Evolutionary conservation across 768 basidiomycete genomes (phyloP).

Genomic region (Candolleomyces efflorescens): DNA sequence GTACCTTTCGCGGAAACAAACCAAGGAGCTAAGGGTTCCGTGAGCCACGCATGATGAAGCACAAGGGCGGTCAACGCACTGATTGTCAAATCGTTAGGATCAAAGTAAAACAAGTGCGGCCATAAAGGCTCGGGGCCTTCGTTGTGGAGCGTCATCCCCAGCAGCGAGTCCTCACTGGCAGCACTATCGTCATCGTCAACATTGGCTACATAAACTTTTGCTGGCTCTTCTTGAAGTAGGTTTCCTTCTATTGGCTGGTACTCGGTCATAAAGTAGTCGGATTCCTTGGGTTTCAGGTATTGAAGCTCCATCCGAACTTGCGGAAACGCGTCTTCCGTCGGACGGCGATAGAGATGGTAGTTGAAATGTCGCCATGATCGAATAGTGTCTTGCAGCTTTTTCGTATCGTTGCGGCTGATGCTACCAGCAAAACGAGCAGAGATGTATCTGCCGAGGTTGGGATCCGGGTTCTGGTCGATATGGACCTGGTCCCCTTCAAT

Average conservation of each 20-base stretch:
- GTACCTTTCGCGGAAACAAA: slow-evolving; percentile 19
- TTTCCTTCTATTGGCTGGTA: slow-evolving; percentile 21
- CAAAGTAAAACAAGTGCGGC: slow-evolving; percentile 39
- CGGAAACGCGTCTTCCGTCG: slow-evolving; percentile 10
- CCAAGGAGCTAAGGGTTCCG: not conserved
- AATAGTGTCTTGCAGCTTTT: slow-evolving; percentile 16
- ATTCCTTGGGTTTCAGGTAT: slow-evolving; percentile 14
- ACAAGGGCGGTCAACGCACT: slow-evolving; percentile 16
- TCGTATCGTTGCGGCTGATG: slow-evolving; percentile 8
- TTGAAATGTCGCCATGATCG: slow-evolving; percentile 20
- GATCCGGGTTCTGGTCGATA: slow-evolving; percentile 22
- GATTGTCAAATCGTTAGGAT: slow-evolving; percentile 33
- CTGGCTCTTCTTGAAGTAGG: slow-evolving; percentile 24
- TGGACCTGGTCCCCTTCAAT: slow-evolving; percentile 17
- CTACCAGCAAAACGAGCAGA: slow-evolving; percentile 17
- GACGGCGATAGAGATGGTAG: slow-evolving; percentile 23
- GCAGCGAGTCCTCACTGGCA: slow-evolving; percentile 26
- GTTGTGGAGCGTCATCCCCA: slow-evolving; percentile 17
- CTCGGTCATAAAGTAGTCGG: slow-evolving; percentile 8
- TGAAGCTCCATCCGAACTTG: slow-evolving; percentile 29
- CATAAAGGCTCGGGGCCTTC: slow-evolving; percentile 27
- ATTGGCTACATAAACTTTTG: slow-evolving; percentile 19
- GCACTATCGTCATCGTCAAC: not conserved
- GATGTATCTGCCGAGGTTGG: slow-evolving; percentile 16
- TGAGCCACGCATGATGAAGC: too few relatives aligned